Evolutionary conservation across 352 stramenopile genomes (phyloP).

Genomic region (Globisporangium barbulae): DNA sequence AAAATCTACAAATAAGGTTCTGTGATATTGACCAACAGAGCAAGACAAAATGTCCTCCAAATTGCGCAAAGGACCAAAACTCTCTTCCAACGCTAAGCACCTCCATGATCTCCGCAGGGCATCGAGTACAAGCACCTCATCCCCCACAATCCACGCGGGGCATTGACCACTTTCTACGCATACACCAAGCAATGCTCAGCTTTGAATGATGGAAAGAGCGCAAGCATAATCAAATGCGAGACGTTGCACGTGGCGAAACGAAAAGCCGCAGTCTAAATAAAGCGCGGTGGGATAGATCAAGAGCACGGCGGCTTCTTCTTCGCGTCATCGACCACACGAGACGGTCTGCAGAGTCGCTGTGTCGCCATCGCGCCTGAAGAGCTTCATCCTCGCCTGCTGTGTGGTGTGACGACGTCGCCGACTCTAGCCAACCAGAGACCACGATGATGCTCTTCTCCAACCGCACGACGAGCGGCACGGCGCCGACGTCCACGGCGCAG

Average conservation of each 20-base stretch:
- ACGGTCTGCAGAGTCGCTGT: background rate
- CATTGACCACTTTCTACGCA: too few species aligned
- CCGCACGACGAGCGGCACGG: slow-evolving; percentile 19
- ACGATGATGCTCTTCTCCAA: slow-evolving; percentile 47
- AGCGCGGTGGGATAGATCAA: background rate
- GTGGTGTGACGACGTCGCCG: background rate
- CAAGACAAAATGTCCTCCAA: too few species aligned
- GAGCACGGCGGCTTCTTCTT: background rate
- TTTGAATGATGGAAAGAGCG: background rate
- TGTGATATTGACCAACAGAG: too few species aligned
- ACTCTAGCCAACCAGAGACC: background rate
- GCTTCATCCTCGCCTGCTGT: background rate
- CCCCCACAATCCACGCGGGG: too few species aligned
- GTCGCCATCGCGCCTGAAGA: background rate
- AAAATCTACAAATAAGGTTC: too few species aligned
- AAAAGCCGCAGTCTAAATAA: background rate
- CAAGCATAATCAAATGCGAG: background rate
- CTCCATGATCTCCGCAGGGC: too few species aligned
- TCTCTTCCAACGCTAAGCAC: too few species aligned
- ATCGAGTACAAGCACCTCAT: too few species aligned
- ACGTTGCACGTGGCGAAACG: background rate
- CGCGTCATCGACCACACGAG: too few species aligned
- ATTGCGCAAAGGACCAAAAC: too few species aligned
- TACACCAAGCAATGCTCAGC: too few species aligned
- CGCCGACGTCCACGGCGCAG: slow-evolving; percentile 23